Conservation (phyloP, 495 filamentous ascomycete species). For the Penicillium cosmopolitanum region DNA sequence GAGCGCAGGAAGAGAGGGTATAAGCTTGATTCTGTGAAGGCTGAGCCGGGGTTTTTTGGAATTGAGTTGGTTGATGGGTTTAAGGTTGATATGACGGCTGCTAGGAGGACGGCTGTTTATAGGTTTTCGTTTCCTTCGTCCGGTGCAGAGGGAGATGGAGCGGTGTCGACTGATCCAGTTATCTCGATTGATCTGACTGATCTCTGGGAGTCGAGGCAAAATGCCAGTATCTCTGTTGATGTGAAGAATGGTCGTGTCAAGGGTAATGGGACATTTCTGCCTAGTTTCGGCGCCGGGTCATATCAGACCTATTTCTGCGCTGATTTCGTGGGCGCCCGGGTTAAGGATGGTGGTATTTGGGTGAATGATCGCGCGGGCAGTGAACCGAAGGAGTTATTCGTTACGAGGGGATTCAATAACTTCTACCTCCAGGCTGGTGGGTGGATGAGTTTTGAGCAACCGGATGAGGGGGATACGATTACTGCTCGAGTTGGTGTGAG, state of each 20-base stretch:
- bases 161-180: conserved; percentile 49
- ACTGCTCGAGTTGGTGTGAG: conserved; percentile 69
- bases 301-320: conserved; percentile 71
- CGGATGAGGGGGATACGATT: conserved; percentile 48
- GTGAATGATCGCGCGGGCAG: conserved; percentile 62
- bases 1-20: conserved; percentile 46
- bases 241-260: conserved; percentile 63
- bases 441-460: conserved; percentile 58
- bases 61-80: conserved; percentile 63
- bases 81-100: conserved; percentile 68
- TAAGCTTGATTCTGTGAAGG: conserved; percentile 56
- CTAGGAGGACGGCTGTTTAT: conserved; percentile 68
- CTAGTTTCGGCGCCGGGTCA: conserved; percentile 69
- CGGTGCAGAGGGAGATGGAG: conserved; percentile 47
- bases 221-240: conserved; percentile 62
- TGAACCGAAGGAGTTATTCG: conserved; percentile 59
- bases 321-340: conserved; percentile 63
- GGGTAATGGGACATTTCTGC: conserved; percentile 66
- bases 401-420: conserved; percentile 61
- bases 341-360: conserved; percentile 69
- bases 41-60: conserved; percentile 69
- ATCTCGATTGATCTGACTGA: conserved; percentile 70
- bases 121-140: conserved; percentile 63
- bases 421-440: conserved; percentile 65
- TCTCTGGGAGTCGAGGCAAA: conserved; percentile 64